A percentile compares a stretch with the other conserved stretches of the same genome.
phyloP scores from a whole-genome alignment of 1,284 basidiomycete genomes.

The Microbotryum saponariae region DNA sequence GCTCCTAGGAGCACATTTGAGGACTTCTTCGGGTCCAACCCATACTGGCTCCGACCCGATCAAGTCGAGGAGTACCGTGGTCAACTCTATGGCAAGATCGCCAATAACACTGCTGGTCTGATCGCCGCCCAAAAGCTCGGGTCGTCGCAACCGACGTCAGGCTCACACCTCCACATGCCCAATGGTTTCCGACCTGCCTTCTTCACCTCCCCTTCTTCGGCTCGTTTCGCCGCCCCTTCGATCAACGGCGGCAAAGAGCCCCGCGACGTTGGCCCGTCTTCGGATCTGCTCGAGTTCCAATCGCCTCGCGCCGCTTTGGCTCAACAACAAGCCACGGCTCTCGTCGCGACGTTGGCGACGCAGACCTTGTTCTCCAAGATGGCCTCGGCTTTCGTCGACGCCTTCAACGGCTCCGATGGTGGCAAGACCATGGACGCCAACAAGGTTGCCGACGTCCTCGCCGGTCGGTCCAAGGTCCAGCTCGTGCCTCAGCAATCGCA shows the following conservation, averaged over 20 bases:
- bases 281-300: constrained; percentile 25
- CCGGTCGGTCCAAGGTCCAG: constrained; percentile 41
- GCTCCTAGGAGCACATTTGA: constrained; percentile 21
- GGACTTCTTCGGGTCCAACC: constrained; percentile 35
- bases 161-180: constrained; percentile 14
- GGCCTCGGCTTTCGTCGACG: constrained; percentile 44
- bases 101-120: constrained; percentile 33
- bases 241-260: constrained; percentile 1
- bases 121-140: constrained; percentile 19
- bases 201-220: constrained; percentile 24
- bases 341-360: constrained; percentile 36
- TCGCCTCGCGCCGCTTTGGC: constrained; percentile 9
- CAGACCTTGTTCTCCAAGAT: constrained; percentile 43
- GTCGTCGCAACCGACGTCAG: neutral
- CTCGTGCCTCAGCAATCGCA: constrained; percentile 35
- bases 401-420: constrained; percentile 37
- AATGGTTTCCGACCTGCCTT: constrained; percentile 33
- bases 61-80: constrained; percentile 32
- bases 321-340: constrained; percentile 13
- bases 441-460: constrained; percentile 44
- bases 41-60: constrained; percentile 29
- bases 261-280: neutral
- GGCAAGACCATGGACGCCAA: constrained; percentile 38
- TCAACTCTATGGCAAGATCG: constrained; percentile 33
- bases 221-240: neutral